A percentile compares a stretch with the other conserved stretches of the same genome.
phyloP scores from a whole-genome alignment of 192 early-diverging fungal species.

The Gigaspora rosea region DNA sequence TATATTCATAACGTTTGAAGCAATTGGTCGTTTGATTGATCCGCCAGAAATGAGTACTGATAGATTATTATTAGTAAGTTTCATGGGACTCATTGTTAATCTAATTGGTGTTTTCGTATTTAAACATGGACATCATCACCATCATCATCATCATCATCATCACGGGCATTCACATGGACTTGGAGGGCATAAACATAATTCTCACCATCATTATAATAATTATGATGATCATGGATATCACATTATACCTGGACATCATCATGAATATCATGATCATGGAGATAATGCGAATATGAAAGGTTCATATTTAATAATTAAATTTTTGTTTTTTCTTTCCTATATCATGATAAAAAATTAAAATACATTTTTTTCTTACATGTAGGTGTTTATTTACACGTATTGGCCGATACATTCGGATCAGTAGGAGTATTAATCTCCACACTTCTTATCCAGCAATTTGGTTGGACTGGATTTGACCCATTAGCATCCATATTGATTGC shows the following conservation, averaged over 20 bases:
- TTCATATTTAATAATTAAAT: slow-evolving; percentile 7
- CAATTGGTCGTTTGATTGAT: slow-evolving; percentile 81
- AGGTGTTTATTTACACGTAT: slow-evolving; percentile 90
- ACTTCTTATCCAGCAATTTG: slow-evolving; percentile 83
- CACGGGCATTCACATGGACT: slow-evolving; percentile 66
- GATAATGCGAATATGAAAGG: slow-evolving; percentile 91
- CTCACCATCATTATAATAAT: slow-evolving; percentile 50
- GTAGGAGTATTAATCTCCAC: slow-evolving; percentile 96
- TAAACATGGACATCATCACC: slow-evolving; percentile 74
- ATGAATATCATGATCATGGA: slow-evolving; percentile 55
- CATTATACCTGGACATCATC: slow-evolving; percentile 22
- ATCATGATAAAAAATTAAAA: background rate
- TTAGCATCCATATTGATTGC: slow-evolving; percentile 93
- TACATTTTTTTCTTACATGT: slow-evolving; percentile 1
- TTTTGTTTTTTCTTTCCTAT: background rate
- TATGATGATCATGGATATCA: slow-evolving; percentile 48
- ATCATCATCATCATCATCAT: background rate
- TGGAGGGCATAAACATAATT: slow-evolving; percentile 43
- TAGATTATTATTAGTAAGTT: slow-evolving; percentile 81
- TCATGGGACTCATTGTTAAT: slow-evolving; percentile 90
- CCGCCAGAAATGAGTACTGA: slow-evolving; percentile 87
- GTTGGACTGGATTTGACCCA: slow-evolving; percentile 95
- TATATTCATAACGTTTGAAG: slow-evolving; percentile 89
- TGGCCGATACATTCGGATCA: slow-evolving; percentile 93
- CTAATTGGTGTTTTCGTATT: slow-evolving; percentile 92